Base-by-base conservation (phyloP, 2,329 filamentous ascomycete genomes). In the Fusarium guadeloupense region DNA sequence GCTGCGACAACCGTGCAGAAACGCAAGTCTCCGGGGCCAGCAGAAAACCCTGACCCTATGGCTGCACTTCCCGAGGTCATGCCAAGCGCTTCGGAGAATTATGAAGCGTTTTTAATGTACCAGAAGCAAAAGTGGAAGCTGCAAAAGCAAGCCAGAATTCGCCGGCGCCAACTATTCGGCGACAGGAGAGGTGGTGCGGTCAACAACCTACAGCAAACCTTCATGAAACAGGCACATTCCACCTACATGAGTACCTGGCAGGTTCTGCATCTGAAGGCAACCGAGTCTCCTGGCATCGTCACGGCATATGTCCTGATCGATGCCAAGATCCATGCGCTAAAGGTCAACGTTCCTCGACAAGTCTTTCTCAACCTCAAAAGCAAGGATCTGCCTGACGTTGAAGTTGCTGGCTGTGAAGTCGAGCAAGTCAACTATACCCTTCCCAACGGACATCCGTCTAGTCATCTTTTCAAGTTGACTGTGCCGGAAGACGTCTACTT, bases 61-160 rank as follows among this genome's bases (percentile, higher is more conserved):
- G 89, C 92, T 23, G 86, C 86, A 20, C 81, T 99, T 13, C 95
- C 95, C 0, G 86, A 89, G 58, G 83, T 86, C 35, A 96, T 97
- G 90, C 94, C 95, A 2, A 85, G 85, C 20, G 90, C 95, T 17
- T 91, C 88, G 0, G 87, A 95, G 42, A 90, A 99, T 75, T 99
- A 99, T 67, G 80, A 86, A 16, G 92, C 86, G 0, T 99, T 96
- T 81, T 75, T 99, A 47, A 84, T 90, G 71, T 98, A 98, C 71
- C 95, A 99, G 74, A 99, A 99, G 77, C 87, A 93, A 78, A 99
- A 99, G 76, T 99, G 95, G 95, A 97, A 94, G 79, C 89, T 98
- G 31, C 95, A 99, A 74, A 96, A 93, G 71, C 90, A 96, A 73
- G 93, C 94, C 28, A 87, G 95, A 19, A 83, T 89, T 57, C 88